Percentiles rank a stretch among this genome's conserved stretches.
phyloP scores from a whole-genome alignment of 768 basidiomycete genomes.

The Coprinopsis strossmayeri region DNA sequence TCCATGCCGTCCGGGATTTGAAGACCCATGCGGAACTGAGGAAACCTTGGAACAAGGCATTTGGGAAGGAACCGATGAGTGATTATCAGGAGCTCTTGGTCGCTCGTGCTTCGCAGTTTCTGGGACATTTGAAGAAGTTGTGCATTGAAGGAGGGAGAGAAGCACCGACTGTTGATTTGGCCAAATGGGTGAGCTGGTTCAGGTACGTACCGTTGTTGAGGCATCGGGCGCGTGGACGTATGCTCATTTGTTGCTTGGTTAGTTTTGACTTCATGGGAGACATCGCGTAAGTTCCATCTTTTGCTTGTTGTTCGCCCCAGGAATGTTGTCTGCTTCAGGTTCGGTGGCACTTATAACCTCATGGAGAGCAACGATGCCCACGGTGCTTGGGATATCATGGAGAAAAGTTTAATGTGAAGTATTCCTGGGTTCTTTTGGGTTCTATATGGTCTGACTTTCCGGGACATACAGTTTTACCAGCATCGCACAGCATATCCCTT shows the following conservation, averaged over 20 bases:
- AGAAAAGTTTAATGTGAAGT: conserved; percentile 19
- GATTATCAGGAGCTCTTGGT: conserved; percentile 30
- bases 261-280: conserved; percentile 33
- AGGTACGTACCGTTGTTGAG: not conserved
- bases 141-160: conserved; percentile 19
- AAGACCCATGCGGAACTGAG: conserved; percentile 30
- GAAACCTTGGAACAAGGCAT: conserved; percentile 36
- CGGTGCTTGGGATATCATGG: conserved; percentile 18
- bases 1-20: conserved; percentile 20
- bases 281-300: conserved; percentile 19
- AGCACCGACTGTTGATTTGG: conserved; percentile 13
- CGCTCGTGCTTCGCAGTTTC: not conserved
- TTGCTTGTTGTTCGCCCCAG: not conserved
- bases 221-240: not conserved
- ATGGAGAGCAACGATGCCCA: conserved; percentile 20
- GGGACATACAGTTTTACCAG: conserved; percentile 12
- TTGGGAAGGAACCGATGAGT: conserved; percentile 29
- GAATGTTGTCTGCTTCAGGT: conserved; percentile 7
- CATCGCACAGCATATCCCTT: conserved; percentile 12
- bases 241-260: not conserved
- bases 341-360: conserved; percentile 22
- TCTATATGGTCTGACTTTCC: no score
- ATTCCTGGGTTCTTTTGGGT: no score
- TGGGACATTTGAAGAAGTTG: conserved; percentile 20
- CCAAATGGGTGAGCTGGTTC: conserved; percentile 13